Evolutionary conservation across 345 rosid genomes (phyloP), one percentile per base, ranked within the genome.

Genomic region (Durio zibethinus): DNA sequence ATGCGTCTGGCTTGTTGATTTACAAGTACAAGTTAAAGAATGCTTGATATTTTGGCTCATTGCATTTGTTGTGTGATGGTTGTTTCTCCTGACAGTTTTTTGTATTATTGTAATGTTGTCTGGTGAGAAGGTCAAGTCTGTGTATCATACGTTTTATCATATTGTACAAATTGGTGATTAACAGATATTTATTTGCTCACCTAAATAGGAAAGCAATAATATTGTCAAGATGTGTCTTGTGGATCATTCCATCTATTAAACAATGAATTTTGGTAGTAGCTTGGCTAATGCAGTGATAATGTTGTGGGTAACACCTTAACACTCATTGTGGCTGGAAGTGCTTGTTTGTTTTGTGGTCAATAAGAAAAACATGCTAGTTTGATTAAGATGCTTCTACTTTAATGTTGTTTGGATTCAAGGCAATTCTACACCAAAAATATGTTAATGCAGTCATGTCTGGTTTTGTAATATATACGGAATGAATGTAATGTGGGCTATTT

Each of bases 41-140:
- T 29, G 18, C 25, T 68, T 43, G 31, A 68, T 25, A 45, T 68
- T 68, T 68, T 42, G 73, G 60, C 27, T 71, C 60, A 71, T 16
- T 31, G 43, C 60, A 15, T 29, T 7, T 20, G 60, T n/a, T 71
- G 6, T 31, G 27, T 52, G 50, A 53, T 31, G 60, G 15, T 66
- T 21, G 20, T 50, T 50, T 71, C 60, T 33, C 43, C 27, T 2
- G 74, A 69, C 23, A 45, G 14, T 45, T 69, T 45, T 21, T 2
- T 36, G 47, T n/a, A 38, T 65, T 45, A 11, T 31, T 71, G 59
- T 18, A 48, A 50, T 31, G 29, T 20, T 52, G 43, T 50, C 42
- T 20, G 40, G 36, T 45, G 36, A 68, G 73, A 68, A 68, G 54
- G 73, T 15, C 29, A 54, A 54, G 29, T 21, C 60, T 21, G 40